These are phyloP conservation scores for Calonectria crousiana DNA, from an alignment of 2,329 filamentous ascomycete species.

Conservation along the genomic window DNA sequence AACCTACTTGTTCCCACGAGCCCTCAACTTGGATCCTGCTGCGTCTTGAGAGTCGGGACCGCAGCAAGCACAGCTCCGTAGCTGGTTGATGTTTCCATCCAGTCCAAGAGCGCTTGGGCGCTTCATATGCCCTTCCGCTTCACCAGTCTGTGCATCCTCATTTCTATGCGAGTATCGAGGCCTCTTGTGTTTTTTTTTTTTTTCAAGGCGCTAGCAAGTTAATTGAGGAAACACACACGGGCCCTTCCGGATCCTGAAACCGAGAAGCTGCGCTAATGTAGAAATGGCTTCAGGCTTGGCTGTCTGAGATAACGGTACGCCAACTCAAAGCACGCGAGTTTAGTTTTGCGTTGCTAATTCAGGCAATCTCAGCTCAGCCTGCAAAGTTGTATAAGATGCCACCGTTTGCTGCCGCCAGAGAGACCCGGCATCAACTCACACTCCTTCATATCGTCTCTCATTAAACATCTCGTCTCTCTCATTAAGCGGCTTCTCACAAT, in stretches of 20 bases:
- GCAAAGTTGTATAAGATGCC: not conserved
- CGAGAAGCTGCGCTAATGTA: not conserved
- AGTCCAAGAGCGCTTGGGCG: not conserved
- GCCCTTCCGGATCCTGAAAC: slow-evolving; percentile 10
- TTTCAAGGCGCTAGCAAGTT: not conserved
- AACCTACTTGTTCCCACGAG: not conserved
- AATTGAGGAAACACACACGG: slow-evolving; percentile 1
- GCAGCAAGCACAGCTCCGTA: not conserved
- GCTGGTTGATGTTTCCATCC: not conserved
- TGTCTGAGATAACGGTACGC: slow-evolving; percentile 6
- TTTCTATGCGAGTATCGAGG: not conserved
- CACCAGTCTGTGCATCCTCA: not conserved
- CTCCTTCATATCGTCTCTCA: not conserved
- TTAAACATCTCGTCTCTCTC: not conserved
- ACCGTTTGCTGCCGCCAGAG: not conserved
- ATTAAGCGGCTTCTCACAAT: not conserved
- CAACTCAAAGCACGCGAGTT: not conserved
- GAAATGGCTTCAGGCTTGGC: not conserved
- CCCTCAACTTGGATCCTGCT: not conserved
- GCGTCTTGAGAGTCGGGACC: not conserved
- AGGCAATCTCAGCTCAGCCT: not conserved
- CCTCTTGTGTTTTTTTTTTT: not conserved
- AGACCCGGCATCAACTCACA: not conserved
- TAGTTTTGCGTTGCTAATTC: not conserved
- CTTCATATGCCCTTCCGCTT: not conserved